Evolutionary conservation across 129 eudicot species (phyloP).

Genomic region (Erigeron canadensis): DNA sequence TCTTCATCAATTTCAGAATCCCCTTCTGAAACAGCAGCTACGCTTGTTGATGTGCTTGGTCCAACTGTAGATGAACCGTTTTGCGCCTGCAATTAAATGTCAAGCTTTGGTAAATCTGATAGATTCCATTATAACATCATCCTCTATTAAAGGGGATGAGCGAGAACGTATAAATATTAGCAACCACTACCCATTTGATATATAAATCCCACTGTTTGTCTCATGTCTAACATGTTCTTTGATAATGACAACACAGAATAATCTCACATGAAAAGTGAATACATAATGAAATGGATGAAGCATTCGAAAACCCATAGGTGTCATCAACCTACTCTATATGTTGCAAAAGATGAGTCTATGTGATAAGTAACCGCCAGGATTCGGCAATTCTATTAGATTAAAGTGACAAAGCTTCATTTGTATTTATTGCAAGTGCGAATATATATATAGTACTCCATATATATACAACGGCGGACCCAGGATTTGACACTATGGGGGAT

Average conservation of each 20-base stretch:
- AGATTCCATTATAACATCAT: background rate
- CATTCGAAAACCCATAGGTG: too few species aligned
- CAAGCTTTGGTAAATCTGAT: background rate
- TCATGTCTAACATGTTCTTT: background rate
- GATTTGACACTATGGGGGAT: too few species aligned
- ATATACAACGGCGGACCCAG: too few species aligned
- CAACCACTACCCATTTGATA: background rate
- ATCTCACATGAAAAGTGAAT: background rate
- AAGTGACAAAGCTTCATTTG: background rate
- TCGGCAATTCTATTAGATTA: background rate
- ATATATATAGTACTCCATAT: background rate
- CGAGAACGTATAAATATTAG: background rate
- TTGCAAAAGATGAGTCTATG: too few species aligned
- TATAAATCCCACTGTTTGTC: background rate
- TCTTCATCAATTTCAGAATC: conserved; percentile 39
- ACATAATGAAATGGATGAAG: background rate
- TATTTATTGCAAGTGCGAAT: background rate
- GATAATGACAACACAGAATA: background rate
- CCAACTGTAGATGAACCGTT: conserved; percentile 39
- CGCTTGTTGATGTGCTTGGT: conserved; percentile 54
- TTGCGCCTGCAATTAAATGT: conserved; percentile 38
- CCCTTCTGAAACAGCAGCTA: conserved; percentile 36
- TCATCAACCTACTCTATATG: too few species aligned
- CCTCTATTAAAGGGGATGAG: background rate
- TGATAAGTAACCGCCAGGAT: background rate